Percentiles rank a stretch among this genome's conserved stretches.
Evolutionary conservation across 2,329 filamentous ascomycete species (phyloP).

Genomic region (Fusarium virguliforme): DNA sequence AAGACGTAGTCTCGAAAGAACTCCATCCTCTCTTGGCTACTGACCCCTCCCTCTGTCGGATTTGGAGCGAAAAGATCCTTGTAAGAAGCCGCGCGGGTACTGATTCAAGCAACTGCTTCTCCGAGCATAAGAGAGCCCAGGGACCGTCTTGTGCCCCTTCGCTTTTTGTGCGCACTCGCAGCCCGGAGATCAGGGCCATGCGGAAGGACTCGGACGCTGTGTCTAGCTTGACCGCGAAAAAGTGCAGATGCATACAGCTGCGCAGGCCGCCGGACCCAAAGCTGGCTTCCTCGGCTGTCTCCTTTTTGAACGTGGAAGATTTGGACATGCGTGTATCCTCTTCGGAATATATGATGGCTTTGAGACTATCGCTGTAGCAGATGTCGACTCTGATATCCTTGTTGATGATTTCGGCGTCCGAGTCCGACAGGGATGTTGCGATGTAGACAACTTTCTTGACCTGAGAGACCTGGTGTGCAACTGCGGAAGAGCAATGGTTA

Average conservation of each 20-base stretch:
- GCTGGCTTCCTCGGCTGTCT: not conserved
- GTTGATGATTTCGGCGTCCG: slow-evolving; percentile 2
- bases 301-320: not conserved
- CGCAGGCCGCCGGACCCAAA: slow-evolving; percentile 1
- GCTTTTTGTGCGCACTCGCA: not conserved
- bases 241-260: not conserved
- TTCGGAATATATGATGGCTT: not conserved
- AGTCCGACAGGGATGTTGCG: not conserved
- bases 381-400: slow-evolving; percentile 3
- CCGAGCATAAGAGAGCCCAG: not conserved
- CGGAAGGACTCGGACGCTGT: not conserved
- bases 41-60: not conserved
- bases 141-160: not conserved
- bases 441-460: not conserved
- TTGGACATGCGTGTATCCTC: not conserved
- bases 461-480: not conserved
- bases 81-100: not conserved
- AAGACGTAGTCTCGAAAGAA: slow-evolving; percentile 3
- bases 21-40: not conserved
- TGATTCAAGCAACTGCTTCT: not conserved
- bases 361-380: not conserved
- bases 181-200: not conserved
- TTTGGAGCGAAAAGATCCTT: not conserved
- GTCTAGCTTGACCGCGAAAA: not conserved
- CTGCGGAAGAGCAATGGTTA: not conserved